Conservation (phyloP, 257 asterid genomes). For the Perilla frutescens region DNA sequence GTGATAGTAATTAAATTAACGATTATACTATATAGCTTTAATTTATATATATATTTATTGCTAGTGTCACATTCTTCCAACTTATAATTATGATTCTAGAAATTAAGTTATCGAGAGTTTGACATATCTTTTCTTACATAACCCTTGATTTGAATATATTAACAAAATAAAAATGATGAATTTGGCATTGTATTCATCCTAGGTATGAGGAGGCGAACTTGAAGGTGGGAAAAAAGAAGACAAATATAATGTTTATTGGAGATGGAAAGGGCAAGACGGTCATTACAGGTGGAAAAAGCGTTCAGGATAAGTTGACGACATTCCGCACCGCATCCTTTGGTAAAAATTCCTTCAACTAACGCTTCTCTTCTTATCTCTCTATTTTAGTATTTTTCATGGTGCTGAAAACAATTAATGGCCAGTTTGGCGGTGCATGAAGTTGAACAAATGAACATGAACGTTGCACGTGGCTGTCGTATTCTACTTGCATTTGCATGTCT, state of each 20-base stretch:
- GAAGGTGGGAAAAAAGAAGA: slow-evolving; percentile 85
- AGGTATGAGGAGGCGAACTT: slow-evolving; percentile 78
- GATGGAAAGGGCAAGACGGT: slow-evolving; percentile 89
- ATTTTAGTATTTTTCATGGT: not conserved
- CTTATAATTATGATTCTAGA: too few species aligned
- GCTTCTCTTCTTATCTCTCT: not conserved
- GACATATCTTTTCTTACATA: too few species aligned
- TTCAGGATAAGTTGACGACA: slow-evolving; percentile 65
- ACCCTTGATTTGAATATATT: too few species aligned
- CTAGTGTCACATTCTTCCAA: not conserved
- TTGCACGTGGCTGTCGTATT: slow-evolving; percentile 32
- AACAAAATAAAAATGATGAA: too few species aligned
- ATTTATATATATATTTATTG: too few species aligned
- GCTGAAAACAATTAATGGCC: not conserved
- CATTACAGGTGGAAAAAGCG: slow-evolving; percentile 73
- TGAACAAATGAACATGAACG: slow-evolving; percentile 20
- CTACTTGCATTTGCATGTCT: not conserved
- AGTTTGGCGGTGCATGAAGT: slow-evolving; percentile 15
- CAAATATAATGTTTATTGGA: slow-evolving; percentile 81
- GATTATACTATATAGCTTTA: not conserved
- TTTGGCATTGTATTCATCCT: not conserved
- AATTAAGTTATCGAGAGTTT: too few species aligned
- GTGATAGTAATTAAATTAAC: not conserved
- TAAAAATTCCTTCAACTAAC: slow-evolving; percentile 27
- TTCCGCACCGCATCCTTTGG: slow-evolving; percentile 67